A percentile compares a stretch with the other conserved stretches of the same genome.
phyloP scores from a whole-genome alignment of 228 moss, liverwort and hornwort species.

The Sphagnum fallax region DNA sequence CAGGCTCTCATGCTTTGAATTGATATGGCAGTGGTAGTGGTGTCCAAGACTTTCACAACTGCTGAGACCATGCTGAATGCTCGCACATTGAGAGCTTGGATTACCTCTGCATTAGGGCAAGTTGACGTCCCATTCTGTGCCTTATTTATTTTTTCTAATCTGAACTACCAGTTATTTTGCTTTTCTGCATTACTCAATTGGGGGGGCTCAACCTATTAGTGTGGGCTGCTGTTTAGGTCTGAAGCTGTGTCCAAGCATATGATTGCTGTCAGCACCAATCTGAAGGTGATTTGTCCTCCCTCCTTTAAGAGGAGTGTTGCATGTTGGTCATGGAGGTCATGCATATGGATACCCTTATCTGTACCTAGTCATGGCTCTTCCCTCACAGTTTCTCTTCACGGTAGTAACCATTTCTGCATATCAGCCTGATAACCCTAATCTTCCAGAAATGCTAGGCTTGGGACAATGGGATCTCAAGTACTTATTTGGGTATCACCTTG shows the following conservation, averaged over 20 bases:
- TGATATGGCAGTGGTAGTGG: conserved; percentile 70
- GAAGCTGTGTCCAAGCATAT: conserved; percentile 90
- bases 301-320: no score
- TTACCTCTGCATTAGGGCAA: conserved; percentile 84
- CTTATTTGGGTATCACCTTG: no score
- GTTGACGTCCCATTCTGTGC: conserved; percentile 14
- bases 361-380: no score
- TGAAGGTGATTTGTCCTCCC: conserved; percentile 54
- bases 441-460: no score
- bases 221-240: conserved; percentile 34
- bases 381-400: no score
- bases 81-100: conserved; percentile 86
- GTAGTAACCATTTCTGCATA: no score
- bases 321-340: no score
- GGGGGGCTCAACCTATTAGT: background rate
- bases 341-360: no score
- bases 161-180: background rate
- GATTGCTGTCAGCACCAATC: conserved; percentile 94
- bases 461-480: no score
- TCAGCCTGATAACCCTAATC: no score
- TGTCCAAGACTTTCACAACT: conserved; percentile 98
- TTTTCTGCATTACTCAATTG: background rate
- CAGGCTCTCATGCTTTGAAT: background rate
- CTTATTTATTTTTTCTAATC: background rate
- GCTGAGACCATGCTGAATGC: conserved; percentile 98